Evolutionary conservation across 805 yeast genomes (phyloP).

Genomic region (Hanseniaspora hatyaiensis): DNA sequence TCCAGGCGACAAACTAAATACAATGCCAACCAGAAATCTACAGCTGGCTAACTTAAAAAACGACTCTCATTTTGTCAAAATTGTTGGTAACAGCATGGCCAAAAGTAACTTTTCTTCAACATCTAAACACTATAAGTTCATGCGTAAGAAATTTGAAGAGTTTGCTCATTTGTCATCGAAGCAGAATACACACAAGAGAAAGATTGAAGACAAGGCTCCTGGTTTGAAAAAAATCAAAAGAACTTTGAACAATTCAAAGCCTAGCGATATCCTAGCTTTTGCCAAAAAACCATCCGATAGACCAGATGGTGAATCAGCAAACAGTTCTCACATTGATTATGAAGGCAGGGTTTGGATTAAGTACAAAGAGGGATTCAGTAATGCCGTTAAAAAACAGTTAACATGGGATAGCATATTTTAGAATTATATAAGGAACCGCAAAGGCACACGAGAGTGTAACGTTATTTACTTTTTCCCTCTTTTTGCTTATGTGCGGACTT

Average conservation of each 20-base stretch:
- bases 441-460: no score
- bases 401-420: conserved; percentile 63
- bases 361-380: conserved; percentile 81
- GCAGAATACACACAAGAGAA: not conserved
- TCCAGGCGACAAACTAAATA: not conserved
- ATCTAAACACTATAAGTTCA: not conserved
- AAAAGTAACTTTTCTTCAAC: not conserved
- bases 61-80: not conserved
- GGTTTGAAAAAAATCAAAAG: not conserved
- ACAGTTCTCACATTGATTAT: no score
- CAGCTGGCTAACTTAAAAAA: not conserved
- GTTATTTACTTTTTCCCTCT: no score
- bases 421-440: not conserved
- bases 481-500: no score
- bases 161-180: not conserved
- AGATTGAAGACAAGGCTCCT: not conserved
- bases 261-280: not conserved
- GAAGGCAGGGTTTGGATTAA: conserved; percentile 64
- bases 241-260: no score
- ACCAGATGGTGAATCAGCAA: no score
- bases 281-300: no score
- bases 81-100: not conserved
- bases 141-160: conserved; percentile 7
- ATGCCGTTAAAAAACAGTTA: conserved; percentile 77
- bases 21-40: not conserved